Evolutionary conservation across 208 protist genomes (phyloP).

Genomic region (Wallacemonas sp.): DNA sequence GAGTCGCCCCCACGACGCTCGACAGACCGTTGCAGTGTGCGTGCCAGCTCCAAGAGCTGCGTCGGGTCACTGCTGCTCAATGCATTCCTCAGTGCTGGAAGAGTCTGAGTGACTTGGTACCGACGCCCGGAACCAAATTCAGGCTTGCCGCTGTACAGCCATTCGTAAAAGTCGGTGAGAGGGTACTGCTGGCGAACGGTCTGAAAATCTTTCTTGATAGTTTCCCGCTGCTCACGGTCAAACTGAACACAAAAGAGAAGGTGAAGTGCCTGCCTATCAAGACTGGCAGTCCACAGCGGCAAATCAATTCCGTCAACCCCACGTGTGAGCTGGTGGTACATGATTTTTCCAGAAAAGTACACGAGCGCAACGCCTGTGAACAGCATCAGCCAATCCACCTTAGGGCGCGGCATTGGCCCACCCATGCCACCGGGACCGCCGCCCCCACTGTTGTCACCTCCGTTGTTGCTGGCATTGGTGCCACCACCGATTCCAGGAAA

Average conservation of each 20-base stretch:
- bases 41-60: conserved; percentile 35
- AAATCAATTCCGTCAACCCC: conserved; percentile 45
- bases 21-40: conserved; percentile 42
- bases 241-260: conserved; percentile 74
- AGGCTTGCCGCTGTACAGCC: conserved; percentile 33
- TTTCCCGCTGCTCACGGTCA: conserved; percentile 37
- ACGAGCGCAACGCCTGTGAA: conserved; percentile 55
- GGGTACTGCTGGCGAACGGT: conserved; percentile 44
- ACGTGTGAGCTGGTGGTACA: conserved; percentile 42
- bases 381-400: conserved; percentile 66
- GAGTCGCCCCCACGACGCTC: conserved; percentile 22
- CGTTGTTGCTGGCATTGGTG: conserved; percentile 7
- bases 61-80: conserved; percentile 37
- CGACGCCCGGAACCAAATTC: conserved; percentile 64
- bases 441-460: conserved; percentile 1
- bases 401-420: conserved; percentile 13
- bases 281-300: conserved; percentile 59
- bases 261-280: conserved; percentile 61
- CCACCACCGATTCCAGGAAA: not conserved
- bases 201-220: conserved; percentile 53
- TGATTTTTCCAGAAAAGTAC: conserved; percentile 56
- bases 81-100: conserved; percentile 28
- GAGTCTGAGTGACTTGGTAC: conserved; percentile 38
- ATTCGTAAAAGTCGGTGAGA: conserved; percentile 68
- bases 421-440: not conserved